Percentiles rank a stretch among this genome's conserved stretches.
Evolutionary conservation across 1,284 basidiomycete species (phyloP).

Genomic region (Grifola frondosa): DNA sequence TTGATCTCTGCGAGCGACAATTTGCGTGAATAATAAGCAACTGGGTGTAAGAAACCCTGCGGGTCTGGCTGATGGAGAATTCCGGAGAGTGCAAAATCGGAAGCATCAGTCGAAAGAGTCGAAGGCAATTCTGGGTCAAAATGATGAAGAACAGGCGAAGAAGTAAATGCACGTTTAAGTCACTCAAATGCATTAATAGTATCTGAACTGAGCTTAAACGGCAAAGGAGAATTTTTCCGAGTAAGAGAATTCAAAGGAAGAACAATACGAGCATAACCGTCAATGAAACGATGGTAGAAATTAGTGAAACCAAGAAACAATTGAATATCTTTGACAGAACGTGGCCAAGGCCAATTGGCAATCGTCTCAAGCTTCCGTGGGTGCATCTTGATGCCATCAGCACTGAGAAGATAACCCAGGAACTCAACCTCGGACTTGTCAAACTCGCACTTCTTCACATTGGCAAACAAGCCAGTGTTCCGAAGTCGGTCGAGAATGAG

Average conservation of each 20-base stretch:
- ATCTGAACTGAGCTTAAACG: conserved; percentile 9
- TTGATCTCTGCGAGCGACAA: conserved; percentile 35
- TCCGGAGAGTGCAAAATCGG: conserved; percentile 24
- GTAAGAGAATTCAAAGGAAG: conserved; percentile 27
- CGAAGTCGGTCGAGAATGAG: conserved; percentile 13
- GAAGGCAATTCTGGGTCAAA: conserved; percentile 27
- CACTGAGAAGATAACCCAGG: conserved; percentile 39
- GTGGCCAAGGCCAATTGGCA: conserved; percentile 38
- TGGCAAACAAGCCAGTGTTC: conserved; percentile 17
- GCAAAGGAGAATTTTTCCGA: conserved; percentile 11
- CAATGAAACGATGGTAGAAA: conserved; percentile 42
- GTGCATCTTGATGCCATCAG: conserved; percentile 38
- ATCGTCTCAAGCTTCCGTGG: conserved; percentile 39
- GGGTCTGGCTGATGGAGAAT: conserved; percentile 32
- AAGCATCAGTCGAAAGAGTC: conserved; percentile 27
- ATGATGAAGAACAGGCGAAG: conserved; percentile 31
- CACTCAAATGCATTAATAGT: conserved; percentile 23
- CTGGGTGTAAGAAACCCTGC: conserved; percentile 28
- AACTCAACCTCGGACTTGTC: conserved; percentile 34
- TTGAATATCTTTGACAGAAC: conserved; percentile 29
- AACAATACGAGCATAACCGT: conserved; percentile 32
- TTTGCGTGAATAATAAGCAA: conserved; percentile 32
- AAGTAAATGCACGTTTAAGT: conserved; percentile 30
- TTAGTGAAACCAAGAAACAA: conserved; percentile 39
- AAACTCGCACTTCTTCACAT: conserved; percentile 43